These are phyloP conservation scores for Taphrina flavorubra DNA, from an alignment of 1,139 yeast genomes.

Conservation along the genomic window DNA sequence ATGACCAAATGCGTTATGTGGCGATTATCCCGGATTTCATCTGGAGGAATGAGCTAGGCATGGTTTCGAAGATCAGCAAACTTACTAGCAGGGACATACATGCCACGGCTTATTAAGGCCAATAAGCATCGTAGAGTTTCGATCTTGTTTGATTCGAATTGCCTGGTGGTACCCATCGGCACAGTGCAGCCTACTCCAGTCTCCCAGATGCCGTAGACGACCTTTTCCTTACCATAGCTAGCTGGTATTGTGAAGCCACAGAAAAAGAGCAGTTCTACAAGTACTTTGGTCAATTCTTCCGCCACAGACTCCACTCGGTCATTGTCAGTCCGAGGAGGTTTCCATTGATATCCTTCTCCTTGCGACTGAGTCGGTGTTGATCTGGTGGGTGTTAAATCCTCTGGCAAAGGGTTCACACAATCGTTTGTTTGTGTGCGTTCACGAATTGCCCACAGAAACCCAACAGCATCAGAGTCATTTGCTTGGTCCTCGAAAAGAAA, in stretches of 20 bases:
- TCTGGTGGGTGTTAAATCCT: conserved; percentile 22
- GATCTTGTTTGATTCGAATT: conserved; percentile 67
- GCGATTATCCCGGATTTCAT: conserved; percentile 30
- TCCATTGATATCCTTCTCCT: conserved; percentile 2
- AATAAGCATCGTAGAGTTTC: conserved; percentile 69
- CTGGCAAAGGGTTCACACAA: conserved; percentile 31
- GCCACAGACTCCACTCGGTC: conserved; percentile 56
- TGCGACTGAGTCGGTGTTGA: conserved; percentile 10
- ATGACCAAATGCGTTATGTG: conserved; percentile 35
- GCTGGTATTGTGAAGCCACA: conserved; percentile 64
- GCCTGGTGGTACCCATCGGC: conserved; percentile 56
- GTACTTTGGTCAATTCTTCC: conserved; percentile 56
- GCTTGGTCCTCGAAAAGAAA: conserved; percentile 63
- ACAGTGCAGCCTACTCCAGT: conserved; percentile 69
- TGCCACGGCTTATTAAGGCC: conserved; percentile 66
- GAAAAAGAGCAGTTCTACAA: conserved; percentile 63
- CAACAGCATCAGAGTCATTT: conserved; percentile 51
- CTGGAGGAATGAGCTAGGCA: not conserved
- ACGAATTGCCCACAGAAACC: conserved; percentile 57
- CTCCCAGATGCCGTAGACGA: conserved; percentile 56
- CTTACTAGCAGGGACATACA: conserved; percentile 61
- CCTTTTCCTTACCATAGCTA: conserved; percentile 44
- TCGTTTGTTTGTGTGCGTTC: conserved; percentile 11
- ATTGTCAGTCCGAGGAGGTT: not conserved
- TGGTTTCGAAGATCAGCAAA: conserved; percentile 50